Conservation (phyloP, 179 eudicot genomes). For the Sideroxylon spinosum region DNA sequence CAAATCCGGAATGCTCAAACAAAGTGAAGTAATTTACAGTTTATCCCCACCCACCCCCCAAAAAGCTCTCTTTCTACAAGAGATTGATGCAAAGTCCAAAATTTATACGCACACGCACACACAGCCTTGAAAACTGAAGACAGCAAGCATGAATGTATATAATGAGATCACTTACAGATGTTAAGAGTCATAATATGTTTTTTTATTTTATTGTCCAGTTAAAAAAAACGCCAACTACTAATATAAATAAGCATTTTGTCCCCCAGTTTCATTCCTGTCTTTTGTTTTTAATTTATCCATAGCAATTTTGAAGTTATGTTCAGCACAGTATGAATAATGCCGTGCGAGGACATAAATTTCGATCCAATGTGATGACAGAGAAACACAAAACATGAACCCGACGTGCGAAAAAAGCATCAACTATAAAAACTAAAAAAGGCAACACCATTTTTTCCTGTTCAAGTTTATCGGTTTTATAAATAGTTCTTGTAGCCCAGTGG, state of each 20-base stretch:
- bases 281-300: no score
- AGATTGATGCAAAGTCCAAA: not conserved
- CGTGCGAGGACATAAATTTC: not conserved
- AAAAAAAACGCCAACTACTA: not conserved
- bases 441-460: not conserved
- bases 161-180: not conserved
- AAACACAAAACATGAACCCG: not conserved
- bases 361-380: not conserved
- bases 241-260: not conserved
- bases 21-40: not conserved
- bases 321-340: not conserved
- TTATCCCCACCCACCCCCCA: not conserved
- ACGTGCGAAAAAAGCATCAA: no score
- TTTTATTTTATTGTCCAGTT: not conserved
- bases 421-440: not conserved
- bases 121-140: not conserved
- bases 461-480: not conserved
- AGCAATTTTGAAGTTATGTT: not conserved
- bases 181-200: not conserved
- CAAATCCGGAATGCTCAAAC: not conserved
- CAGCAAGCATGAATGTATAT: not conserved
- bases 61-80: not conserved
- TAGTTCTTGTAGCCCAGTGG: not conserved
- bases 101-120: not conserved
- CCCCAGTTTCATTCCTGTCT: not conserved